Conservation (phyloP, 176 grass and related monocot genomes). For the Leersia perrieri region DNA sequence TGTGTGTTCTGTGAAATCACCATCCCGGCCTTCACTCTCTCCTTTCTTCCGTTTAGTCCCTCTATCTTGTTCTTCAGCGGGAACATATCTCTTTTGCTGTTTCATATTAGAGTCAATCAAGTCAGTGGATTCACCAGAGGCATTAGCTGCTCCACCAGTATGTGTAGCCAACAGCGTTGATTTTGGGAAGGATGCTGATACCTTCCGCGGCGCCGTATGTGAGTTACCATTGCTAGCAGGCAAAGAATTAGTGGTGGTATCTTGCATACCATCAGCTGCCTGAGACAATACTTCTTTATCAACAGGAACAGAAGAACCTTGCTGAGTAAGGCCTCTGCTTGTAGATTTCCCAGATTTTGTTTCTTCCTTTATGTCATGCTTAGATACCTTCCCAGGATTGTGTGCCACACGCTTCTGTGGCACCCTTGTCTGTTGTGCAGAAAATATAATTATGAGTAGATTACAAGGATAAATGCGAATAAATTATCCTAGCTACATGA, state of each 20-base stretch:
- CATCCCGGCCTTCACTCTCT: conserved; percentile 50
- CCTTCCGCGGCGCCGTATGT: conserved; percentile 26
- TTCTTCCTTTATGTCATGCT: conserved; percentile 76
- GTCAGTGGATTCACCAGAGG: conserved; percentile 43
- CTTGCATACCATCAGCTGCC: conserved; percentile 41
- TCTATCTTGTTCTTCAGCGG: conserved; percentile 71
- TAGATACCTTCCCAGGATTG: conserved; percentile 63
- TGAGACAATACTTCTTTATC: conserved; percentile 53
- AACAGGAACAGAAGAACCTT: conserved; percentile 33
- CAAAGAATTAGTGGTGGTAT: conserved; percentile 24
- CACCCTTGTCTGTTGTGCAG: conserved; percentile 52
- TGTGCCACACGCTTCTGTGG: conserved; percentile 59
- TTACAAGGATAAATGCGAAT: conserved; percentile 17
- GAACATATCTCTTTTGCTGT: conserved; percentile 64
- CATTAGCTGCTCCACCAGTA: conserved; percentile 38
- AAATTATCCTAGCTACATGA: conserved; percentile 11
- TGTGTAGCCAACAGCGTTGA: conserved; percentile 24
- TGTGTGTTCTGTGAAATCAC: conserved; percentile 44
- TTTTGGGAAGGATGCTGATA: conserved; percentile 47
- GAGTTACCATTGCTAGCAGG: conserved; percentile 46
- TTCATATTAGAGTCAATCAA: conserved; percentile 47
- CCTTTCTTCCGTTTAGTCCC: conserved; percentile 78
- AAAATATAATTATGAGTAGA: conserved; percentile 26
- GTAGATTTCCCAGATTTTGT: conserved; percentile 63
- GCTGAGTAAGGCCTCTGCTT: conserved; percentile 53